A percentile compares a stretch with the other conserved stretches of the same genome.
phyloP scores from a whole-genome alignment of 2,329 filamentous ascomycete species.

The Aureobasidium sp. region DNA sequence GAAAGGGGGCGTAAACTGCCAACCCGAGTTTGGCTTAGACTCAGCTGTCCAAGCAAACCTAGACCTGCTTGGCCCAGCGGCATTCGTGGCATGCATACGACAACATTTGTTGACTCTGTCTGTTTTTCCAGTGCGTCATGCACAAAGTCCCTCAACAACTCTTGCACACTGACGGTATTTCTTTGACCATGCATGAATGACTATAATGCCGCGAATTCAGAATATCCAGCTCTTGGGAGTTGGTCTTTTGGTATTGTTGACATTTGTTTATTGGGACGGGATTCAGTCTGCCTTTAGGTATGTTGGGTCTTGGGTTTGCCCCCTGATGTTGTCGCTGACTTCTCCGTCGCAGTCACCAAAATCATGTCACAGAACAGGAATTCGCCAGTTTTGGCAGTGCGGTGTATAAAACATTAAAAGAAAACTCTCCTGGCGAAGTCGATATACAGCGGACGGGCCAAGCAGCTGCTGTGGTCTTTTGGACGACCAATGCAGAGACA shows the following conservation, averaged over 20 bases:
- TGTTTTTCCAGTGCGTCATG: not conserved
- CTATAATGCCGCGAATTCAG: not conserved
- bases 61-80: not conserved
- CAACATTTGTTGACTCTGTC: not conserved
- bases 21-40: not conserved
- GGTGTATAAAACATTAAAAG: not conserved
- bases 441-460: not conserved
- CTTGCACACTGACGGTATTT: not conserved
- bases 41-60: constrained; percentile 3
- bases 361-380: not conserved
- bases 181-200: not conserved
- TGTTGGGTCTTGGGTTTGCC: not conserved
- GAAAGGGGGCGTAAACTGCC: not conserved
- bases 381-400: not conserved
- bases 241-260: not conserved
- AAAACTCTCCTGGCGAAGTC: not conserved
- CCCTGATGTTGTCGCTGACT: not conserved
- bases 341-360: not conserved
- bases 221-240: not conserved
- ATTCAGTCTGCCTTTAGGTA: not conserved
- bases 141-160: not conserved
- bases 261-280: not conserved
- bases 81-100: constrained; percentile 7
- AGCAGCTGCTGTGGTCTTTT: constrained; percentile 6
- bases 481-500: constrained; percentile 1